Base-by-base conservation (phyloP, 495 filamentous ascomycete species). In the Bryoglossum gracile region DNA sequence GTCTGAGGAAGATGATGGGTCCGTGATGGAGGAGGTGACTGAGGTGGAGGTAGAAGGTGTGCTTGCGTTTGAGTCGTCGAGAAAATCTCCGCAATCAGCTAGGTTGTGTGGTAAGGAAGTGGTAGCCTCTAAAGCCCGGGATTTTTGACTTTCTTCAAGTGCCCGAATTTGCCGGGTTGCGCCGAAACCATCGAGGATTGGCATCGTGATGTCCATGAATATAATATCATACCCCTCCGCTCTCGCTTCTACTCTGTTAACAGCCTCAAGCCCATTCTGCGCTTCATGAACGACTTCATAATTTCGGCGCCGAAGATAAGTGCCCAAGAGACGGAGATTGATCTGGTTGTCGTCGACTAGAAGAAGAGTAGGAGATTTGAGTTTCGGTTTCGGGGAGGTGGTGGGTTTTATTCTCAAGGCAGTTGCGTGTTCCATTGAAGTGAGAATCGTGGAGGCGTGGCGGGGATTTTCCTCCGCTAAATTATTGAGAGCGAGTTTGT, bases 301-400 rank as follows among this genome's bases (percentile, higher is more conserved):
- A n/a, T 55, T 46, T 10, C 55, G 47, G 50, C 67, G 68, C 10
- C 40, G 55, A 65, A 85, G 73, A 52, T 81, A 82, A 0, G 79
- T 79, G 33, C 75, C 64, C 36, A 87, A 72, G 1, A 87, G 64
- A 5, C 75, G 76, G 19, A 87, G 72, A 53, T 89, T 89, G 56
- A 89, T 86, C 1, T 68, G 65, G 57, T 89, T 89, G 57, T 89
- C 84, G 48, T 89, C 84, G 0, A 87, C 83, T 0, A 87, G 71
- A 1, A 87, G 72, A 3, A 86, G 64, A 19, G 51, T 44, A 19
- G 58, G 58, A 2, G 23, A 35, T 17, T 33, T 48, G 19, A 24
- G 26, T 17, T 8, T 35, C 13, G 46, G 17, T 14, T 28, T 30
- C 14, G 41, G 8, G 11, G 8, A 6, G 4, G 41, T 14, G 8